These are phyloP conservation scores for Kuraishia floccosa DNA, from an alignment of 805 yeast species.

Conservation along the genomic window DNA sequence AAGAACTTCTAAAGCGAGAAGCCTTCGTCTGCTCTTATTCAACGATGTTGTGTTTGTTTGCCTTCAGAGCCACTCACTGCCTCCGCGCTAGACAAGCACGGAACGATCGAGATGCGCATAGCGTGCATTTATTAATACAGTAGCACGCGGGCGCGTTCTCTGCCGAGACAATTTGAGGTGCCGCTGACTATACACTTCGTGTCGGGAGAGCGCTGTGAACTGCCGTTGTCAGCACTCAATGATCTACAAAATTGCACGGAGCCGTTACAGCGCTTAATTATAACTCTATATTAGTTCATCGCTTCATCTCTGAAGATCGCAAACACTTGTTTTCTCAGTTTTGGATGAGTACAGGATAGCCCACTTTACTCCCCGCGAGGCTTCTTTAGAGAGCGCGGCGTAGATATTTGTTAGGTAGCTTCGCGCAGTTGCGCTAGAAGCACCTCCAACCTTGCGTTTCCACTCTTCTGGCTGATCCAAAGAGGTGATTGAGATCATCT, in stretches of 20 bases:
- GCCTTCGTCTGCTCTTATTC: no score
- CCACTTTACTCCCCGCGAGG: conserved; percentile 59
- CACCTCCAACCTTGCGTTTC: conserved; percentile 74
- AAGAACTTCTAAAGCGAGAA: no score
- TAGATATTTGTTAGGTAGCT: conserved; percentile 71
- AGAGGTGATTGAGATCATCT: conserved; percentile 71
- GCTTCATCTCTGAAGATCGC: conserved; percentile 47
- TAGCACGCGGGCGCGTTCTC: no score
- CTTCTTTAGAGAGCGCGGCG: conserved; percentile 63
- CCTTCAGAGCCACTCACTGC: no score
- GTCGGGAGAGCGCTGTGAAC: no score
- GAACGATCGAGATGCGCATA: no score
- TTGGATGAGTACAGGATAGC: conserved; percentile 73
- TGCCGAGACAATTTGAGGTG: no score
- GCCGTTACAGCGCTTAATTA: neutral
- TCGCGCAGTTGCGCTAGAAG: conserved; percentile 68
- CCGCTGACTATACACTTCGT: no score
- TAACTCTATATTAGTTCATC: neutral
- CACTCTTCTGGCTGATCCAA: conserved; percentile 72
- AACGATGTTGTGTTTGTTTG: no score
- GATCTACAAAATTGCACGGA: no score
- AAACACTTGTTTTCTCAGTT: conserved; percentile 55
- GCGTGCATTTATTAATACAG: no score
- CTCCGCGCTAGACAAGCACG: no score
- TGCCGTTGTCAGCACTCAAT: conserved; percentile 1